These are phyloP conservation scores for Apophysomyces trapeziformis DNA, from an alignment of 371 early-diverging fungal species.

Conservation along the genomic window DNA sequence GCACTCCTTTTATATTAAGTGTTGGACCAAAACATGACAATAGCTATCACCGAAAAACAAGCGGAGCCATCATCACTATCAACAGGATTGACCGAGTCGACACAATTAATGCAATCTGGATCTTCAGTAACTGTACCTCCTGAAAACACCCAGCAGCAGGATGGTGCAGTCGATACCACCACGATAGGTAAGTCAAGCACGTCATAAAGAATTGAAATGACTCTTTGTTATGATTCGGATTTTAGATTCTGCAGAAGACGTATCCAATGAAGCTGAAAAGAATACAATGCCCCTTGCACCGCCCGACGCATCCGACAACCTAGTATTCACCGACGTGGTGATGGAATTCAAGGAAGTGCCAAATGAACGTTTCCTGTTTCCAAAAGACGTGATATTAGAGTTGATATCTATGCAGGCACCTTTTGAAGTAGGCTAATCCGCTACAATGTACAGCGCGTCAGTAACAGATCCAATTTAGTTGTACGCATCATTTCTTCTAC, in stretches of 20 bases:
- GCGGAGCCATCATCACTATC: not conserved
- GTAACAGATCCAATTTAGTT: constrained; percentile 12
- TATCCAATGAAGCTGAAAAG: not conserved
- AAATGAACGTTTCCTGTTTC: constrained; percentile 50
- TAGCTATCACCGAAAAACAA: too few species aligned
- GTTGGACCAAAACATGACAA: too few species aligned
- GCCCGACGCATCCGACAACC: not conserved
- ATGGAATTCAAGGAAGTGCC: constrained; percentile 48
- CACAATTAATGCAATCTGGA: not conserved
- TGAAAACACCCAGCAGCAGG: not conserved
- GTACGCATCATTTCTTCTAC: constrained; percentile 34
- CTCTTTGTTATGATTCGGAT: not conserved
- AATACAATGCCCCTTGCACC: not conserved
- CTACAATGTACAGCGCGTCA: not conserved
- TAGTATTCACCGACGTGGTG: constrained; percentile 41
- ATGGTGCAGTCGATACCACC: not conserved
- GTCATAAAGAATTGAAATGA: not conserved
- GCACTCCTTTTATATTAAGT: too few species aligned
- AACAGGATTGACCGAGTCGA: too few species aligned
- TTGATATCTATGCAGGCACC: constrained; percentile 15
- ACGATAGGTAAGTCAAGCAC: not conserved
- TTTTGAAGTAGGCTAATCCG: constrained; percentile 23
- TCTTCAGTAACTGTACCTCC: not conserved
- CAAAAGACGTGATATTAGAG: constrained; percentile 41
- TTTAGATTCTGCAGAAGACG: not conserved